These are phyloP conservation scores for Aaosphaeria arxii DNA, from an alignment of 2,329 filamentous ascomycete genomes.

Conservation along the genomic window DNA sequence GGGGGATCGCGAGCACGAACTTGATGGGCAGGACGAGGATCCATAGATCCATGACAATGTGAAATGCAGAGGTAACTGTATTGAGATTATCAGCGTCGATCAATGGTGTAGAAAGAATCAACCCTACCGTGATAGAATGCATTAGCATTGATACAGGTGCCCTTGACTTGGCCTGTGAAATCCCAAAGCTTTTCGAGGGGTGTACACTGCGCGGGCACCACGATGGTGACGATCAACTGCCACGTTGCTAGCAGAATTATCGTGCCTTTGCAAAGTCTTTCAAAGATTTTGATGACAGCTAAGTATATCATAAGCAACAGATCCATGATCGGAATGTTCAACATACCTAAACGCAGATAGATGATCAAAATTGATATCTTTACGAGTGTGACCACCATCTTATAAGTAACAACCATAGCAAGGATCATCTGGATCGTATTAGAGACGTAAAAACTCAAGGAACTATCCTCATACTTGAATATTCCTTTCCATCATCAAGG, in stretches of 20 bases:
- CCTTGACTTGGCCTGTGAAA: conserved; percentile 18
- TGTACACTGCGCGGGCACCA: conserved; percentile 23
- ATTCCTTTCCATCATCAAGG: conserved; percentile 9
- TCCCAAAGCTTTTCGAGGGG: conserved; percentile 30
- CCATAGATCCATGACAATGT: conserved; percentile 82
- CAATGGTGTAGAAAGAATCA: background rate
- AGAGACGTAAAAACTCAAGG: background rate
- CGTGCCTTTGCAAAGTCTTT: conserved; percentile 19
- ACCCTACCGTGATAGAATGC: conserved; percentile 25
- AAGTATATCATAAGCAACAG: background rate
- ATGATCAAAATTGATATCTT: conserved; percentile 32
- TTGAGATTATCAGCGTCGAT: conserved; percentile 1
- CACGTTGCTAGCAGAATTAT: conserved; percentile 15
- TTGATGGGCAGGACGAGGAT: conserved; percentile 83
- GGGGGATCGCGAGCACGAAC: conserved; percentile 75
- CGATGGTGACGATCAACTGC: conserved; percentile 18
- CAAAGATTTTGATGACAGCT: conserved; percentile 11
- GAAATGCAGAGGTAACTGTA: conserved; percentile 62
- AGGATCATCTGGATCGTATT: conserved; percentile 11
- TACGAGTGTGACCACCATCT: conserved; percentile 19
- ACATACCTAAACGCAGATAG: conserved; percentile 29
- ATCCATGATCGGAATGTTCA: background rate
- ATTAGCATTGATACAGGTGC: conserved; percentile 26
- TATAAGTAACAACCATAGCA: conserved; percentile 18
- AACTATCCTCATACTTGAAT: conserved; percentile 10